These are phyloP conservation scores for Nepenthes gracilis DNA, from an alignment of 148 eudicot genomes.

Conservation along the genomic window DNA sequence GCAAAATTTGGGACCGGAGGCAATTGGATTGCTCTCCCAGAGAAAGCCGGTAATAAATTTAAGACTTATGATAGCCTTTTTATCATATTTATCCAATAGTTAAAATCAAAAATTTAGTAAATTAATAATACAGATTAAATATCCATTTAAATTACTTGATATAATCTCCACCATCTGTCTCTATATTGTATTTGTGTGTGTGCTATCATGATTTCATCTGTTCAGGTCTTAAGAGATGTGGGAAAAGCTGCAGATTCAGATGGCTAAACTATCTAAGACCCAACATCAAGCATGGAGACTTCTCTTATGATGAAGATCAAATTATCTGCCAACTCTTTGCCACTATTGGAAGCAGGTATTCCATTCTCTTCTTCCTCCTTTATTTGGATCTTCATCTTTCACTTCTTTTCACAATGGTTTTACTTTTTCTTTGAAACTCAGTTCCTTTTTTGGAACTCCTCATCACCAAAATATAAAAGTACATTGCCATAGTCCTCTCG, in stretches of 20 bases:
- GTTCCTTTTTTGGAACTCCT: too few species aligned
- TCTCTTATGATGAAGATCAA: constrained; percentile 60
- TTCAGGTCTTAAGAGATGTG: constrained; percentile 65
- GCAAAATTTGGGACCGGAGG: constrained; percentile 52
- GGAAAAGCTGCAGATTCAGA: constrained; percentile 78
- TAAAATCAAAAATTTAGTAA: too few species aligned
- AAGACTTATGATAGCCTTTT: too few species aligned
- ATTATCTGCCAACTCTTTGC: constrained; percentile 55
- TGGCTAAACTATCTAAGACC: constrained; percentile 82
- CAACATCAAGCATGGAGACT: constrained; percentile 77
- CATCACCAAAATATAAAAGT: too few species aligned
- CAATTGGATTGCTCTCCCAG: constrained; percentile 79
- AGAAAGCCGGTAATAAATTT: constrained; percentile 45
- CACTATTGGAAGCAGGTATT: constrained; percentile 79
- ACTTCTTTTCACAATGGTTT: background rate
- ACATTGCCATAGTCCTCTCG: too few species aligned
- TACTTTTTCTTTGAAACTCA: background rate
- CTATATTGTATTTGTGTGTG: background rate
- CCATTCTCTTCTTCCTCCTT: background rate
- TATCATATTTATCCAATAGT: background rate
- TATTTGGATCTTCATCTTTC: background rate
- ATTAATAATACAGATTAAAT: too few species aligned
- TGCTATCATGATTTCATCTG: background rate
- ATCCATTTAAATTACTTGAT: background rate
- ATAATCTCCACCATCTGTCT: too few species aligned